These are phyloP conservation scores for Boechera retrofracta DNA, from an alignment of 345 rosid species.

Conservation along the genomic window DNA sequence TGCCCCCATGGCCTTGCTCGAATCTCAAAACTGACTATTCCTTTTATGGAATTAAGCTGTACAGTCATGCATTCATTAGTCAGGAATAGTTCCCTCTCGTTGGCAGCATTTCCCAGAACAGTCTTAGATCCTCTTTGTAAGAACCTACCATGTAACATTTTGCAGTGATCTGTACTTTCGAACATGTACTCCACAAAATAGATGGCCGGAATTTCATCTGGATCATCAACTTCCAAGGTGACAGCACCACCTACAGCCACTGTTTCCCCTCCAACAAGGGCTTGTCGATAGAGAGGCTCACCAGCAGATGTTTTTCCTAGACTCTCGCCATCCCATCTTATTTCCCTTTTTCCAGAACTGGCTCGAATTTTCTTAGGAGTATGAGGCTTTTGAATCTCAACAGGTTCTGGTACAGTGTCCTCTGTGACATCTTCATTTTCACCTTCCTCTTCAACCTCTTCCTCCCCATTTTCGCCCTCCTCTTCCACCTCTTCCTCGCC, in stretches of 20 bases:
- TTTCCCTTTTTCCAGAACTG: conserved; percentile 47
- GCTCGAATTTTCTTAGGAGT: conserved; percentile 39
- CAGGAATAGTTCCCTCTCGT: conserved; percentile 70
- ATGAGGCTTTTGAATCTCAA: conserved; percentile 44
- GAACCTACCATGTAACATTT: conserved; percentile 68
- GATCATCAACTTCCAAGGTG: conserved; percentile 48
- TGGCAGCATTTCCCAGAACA: conserved; percentile 63
- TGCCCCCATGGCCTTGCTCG: conserved; percentile 67
- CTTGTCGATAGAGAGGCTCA: conserved; percentile 57
- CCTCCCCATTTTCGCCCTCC: conserved; percentile 43
- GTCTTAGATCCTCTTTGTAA: conserved; percentile 62
- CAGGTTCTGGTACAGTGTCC: conserved; percentile 39
- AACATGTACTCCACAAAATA: conserved; percentile 73
- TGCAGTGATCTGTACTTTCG: conserved; percentile 51
- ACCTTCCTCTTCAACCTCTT: conserved; percentile 55
- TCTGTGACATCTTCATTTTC: conserved; percentile 57
- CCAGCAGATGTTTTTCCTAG: conserved; percentile 50
- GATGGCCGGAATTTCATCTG: conserved; percentile 52
- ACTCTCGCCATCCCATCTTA: conserved; percentile 59
- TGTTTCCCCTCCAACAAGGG: conserved; percentile 54
- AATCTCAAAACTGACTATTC: conserved; percentile 50
- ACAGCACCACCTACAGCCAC: conserved; percentile 61
- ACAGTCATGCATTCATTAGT: conserved; percentile 55
- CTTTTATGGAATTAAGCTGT: conserved; percentile 56
- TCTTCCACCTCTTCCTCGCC: conserved; percentile 54